Conservation (phyloP, 768 basidiomycete genomes). For the Phanerochaete sordida region DNA sequence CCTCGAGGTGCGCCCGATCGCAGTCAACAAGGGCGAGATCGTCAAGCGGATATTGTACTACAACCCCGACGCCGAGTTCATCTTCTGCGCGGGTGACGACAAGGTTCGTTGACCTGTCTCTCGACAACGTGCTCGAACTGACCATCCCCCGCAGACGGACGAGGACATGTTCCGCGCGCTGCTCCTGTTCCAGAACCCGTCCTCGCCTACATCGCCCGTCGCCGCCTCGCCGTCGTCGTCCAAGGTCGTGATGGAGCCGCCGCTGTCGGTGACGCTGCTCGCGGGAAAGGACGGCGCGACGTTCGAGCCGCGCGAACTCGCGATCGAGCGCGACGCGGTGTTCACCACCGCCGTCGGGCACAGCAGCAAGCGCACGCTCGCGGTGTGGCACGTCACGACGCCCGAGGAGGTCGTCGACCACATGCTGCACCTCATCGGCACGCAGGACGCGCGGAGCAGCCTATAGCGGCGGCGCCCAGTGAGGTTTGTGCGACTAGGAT, state of each 20-base stretch:
- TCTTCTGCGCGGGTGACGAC: constrained; percentile 98
- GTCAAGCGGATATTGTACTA: constrained; percentile 91
- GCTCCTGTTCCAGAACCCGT: constrained; percentile 46
- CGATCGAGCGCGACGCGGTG: constrained; percentile 62
- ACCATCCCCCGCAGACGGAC: constrained; percentile 61
- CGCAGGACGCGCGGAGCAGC: constrained; percentile 16
- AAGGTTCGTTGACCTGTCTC: constrained; percentile 36
- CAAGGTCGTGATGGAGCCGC: constrained; percentile 44
- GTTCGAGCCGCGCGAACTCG: constrained; percentile 52
- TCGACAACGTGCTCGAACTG: background rate
- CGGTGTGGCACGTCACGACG: constrained; percentile 88
- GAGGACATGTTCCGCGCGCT: constrained; percentile 99
- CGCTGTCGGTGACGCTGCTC: constrained; percentile 44
- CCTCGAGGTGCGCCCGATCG: constrained; percentile 91
- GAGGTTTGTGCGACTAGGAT: background rate
- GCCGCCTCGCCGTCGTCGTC: constrained; percentile 11
- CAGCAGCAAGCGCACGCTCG: constrained; percentile 83
- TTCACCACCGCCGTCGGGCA: constrained; percentile 96
- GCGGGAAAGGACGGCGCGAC: constrained; percentile 24
- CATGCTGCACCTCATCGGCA: constrained; percentile 59
- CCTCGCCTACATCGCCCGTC: background rate
- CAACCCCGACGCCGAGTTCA: constrained; percentile 91
- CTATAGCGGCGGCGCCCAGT: background rate
- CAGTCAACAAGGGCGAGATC: constrained; percentile 98
- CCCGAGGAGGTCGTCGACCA: constrained; percentile 84